Conservation (phyloP, 148 eudicot genomes). For the Arbutus unedo region DNA sequence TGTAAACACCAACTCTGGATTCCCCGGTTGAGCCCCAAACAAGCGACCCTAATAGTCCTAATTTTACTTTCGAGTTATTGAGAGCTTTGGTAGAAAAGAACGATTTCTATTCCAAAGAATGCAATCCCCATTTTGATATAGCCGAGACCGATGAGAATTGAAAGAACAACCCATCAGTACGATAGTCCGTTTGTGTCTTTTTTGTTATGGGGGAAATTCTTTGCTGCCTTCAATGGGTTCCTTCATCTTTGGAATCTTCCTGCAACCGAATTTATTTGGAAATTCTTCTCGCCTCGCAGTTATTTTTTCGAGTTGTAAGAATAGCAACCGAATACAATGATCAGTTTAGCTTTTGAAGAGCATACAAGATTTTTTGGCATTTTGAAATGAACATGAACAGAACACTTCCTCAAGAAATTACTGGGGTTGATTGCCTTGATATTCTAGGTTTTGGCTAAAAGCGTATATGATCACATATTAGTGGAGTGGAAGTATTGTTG, state of each 20-base stretch:
- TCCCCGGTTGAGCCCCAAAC: conserved; percentile 28
- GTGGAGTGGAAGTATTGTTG: background rate
- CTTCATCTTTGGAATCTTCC: background rate
- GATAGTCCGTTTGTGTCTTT: background rate
- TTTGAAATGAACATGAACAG: background rate
- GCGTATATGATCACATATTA: background rate
- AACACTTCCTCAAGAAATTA: background rate
- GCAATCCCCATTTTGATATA: conserved; percentile 61
- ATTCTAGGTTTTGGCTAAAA: background rate
- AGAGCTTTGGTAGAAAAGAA: conserved; percentile 69
- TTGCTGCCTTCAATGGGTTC: background rate
- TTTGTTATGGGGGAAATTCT: background rate
- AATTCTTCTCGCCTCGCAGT: background rate
- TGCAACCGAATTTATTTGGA: no score
- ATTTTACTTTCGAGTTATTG: conserved; percentile 32
- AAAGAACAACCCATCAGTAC: background rate
- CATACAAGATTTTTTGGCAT: background rate
- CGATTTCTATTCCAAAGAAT: conserved; percentile 67
- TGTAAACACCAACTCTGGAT: conserved; percentile 35
- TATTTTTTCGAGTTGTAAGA: background rate
- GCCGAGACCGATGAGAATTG: background rate
- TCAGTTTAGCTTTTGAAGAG: background rate
- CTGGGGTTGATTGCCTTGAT: background rate
- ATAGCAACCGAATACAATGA: background rate
- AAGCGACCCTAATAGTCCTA: conserved; percentile 38